Evolutionary conservation across 2,329 filamentous ascomycete species (phyloP).

Genomic region (Aspergillus puulaauensis): DNA sequence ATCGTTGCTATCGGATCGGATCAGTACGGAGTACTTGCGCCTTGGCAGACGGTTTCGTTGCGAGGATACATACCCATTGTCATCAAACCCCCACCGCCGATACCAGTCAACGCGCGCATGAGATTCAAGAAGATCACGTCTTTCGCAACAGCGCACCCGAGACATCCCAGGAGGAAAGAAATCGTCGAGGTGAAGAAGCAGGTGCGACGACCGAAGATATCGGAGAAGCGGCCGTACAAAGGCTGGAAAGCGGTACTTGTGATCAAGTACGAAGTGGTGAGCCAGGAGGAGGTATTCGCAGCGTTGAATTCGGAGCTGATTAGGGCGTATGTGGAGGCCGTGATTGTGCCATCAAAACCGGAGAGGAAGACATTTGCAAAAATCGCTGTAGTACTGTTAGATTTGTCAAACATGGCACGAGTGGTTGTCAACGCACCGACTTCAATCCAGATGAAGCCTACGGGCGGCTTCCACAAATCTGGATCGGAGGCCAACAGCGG

Average conservation of each 20-base stretch:
- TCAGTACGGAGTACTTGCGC: not conserved
- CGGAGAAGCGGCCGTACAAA: constrained; percentile 69
- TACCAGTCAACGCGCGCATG: constrained; percentile 68
- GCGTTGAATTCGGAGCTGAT: constrained; percentile 51
- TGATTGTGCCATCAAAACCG: constrained; percentile 51
- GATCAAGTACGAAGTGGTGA: constrained; percentile 66
- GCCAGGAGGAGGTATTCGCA: constrained; percentile 45
- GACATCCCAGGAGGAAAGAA: constrained; percentile 64
- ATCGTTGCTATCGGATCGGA: constrained; percentile 52
- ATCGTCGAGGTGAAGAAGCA: constrained; percentile 64
- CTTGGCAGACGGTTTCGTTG: not conserved
- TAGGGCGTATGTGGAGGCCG: constrained; percentile 44
- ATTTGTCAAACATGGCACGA: not conserved
- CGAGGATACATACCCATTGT: constrained; percentile 51
- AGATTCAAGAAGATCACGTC: constrained; percentile 70
- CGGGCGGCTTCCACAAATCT: constrained; percentile 49
- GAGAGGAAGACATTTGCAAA: constrained; percentile 66
- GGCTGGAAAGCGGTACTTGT: constrained; percentile 69
- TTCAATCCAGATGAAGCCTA: constrained; percentile 59
- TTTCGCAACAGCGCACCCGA: constrained; percentile 67
- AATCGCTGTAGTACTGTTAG: constrained; percentile 44
- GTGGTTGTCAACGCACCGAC: constrained; percentile 37
- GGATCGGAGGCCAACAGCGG: constrained; percentile 22
- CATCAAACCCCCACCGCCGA: constrained; percentile 71
- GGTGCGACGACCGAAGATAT: constrained; percentile 61